Conservation (phyloP, 2,329 filamentous ascomycete genomes). For the Tympanopsis confertula region DNA sequence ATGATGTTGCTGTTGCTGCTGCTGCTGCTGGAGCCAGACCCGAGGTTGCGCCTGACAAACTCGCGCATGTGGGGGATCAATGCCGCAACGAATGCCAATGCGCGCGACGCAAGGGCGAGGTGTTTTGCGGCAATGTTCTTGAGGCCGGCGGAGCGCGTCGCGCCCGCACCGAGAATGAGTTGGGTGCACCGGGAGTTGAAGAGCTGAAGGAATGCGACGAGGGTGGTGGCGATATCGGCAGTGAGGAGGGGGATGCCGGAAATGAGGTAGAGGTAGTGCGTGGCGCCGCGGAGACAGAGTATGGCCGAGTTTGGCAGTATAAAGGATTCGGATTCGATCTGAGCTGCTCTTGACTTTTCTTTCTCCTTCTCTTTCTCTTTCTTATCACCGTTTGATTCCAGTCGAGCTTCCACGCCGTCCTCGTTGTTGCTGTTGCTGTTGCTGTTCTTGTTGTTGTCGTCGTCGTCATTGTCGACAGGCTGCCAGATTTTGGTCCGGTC, state of each 20-base stretch:
- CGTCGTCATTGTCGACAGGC: slow-evolving; percentile 16
- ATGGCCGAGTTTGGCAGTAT: slow-evolving; percentile 77
- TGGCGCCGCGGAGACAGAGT: slow-evolving; percentile 69
- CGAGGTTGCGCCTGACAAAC: slow-evolving; percentile 68
- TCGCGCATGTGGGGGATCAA: slow-evolving; percentile 84
- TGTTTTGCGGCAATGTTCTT: slow-evolving; percentile 97
- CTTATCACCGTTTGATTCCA: background rate
- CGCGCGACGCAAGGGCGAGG: slow-evolving; percentile 80
- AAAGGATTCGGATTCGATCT: slow-evolving; percentile 75
- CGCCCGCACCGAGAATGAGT: slow-evolving; percentile 86
- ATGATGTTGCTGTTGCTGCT: slow-evolving; percentile 39
- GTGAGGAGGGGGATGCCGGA: slow-evolving; percentile 82
- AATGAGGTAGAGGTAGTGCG: slow-evolving; percentile 72
- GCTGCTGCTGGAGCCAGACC: slow-evolving; percentile 7
- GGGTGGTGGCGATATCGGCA: slow-evolving; percentile 63
- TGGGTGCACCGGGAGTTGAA: slow-evolving; percentile 97
- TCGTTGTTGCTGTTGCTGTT: slow-evolving; percentile 10
- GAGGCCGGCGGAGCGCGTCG: slow-evolving; percentile 74
- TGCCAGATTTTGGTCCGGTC: slow-evolving; percentile 47
- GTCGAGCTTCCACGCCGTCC: slow-evolving; percentile 21
- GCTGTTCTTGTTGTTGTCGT: no score
- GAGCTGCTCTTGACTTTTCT: slow-evolving; percentile 58
- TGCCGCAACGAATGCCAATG: slow-evolving; percentile 74
- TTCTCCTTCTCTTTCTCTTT: slow-evolving; percentile 35
- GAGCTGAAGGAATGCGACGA: slow-evolving; percentile 77